Conservation (phyloP, 2,329 filamentous ascomycete genomes). For the Daldinia sp. region DNA sequence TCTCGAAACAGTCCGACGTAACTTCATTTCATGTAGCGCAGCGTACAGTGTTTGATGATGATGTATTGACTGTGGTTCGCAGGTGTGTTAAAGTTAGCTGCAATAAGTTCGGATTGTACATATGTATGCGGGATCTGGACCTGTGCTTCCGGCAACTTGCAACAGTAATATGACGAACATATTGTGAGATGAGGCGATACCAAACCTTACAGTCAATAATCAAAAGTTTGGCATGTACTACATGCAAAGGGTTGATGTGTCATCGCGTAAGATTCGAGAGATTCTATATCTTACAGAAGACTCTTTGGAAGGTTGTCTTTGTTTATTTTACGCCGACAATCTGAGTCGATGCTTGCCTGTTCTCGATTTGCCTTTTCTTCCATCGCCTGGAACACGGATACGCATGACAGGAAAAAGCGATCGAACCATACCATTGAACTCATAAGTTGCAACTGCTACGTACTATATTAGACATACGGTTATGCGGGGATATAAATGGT, state of each 20-base stretch:
- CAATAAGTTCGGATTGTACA: not conserved
- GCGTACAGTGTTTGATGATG: not conserved
- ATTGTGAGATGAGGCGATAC: not conserved
- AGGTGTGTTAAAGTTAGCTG: not conserved
- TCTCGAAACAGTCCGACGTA: slow-evolving; percentile 21
- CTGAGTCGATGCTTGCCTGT: not conserved
- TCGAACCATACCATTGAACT: not conserved
- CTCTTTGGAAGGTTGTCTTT: not conserved
- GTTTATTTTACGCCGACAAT: not conserved
- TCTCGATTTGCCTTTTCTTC: not conserved
- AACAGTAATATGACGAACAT: not conserved
- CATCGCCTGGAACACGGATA: not conserved
- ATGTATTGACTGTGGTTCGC: not conserved
- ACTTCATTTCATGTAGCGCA: not conserved
- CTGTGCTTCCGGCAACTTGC: not conserved
- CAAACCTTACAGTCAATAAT: not conserved
- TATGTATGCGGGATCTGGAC: not conserved
- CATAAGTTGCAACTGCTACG: not conserved
- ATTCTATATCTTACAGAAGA: not conserved
- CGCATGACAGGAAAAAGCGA: not conserved
- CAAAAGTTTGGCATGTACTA: not conserved
- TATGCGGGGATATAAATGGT: not conserved
- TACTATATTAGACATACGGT: not conserved
- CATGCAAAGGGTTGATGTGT: not conserved
- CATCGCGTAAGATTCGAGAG: not conserved